Percentiles rank a stretch among this genome's conserved stretches.
Evolutionary conservation across 2,329 filamentous ascomycete species (phyloP).

Genomic region (Pseudohalonectria lignicola): DNA sequence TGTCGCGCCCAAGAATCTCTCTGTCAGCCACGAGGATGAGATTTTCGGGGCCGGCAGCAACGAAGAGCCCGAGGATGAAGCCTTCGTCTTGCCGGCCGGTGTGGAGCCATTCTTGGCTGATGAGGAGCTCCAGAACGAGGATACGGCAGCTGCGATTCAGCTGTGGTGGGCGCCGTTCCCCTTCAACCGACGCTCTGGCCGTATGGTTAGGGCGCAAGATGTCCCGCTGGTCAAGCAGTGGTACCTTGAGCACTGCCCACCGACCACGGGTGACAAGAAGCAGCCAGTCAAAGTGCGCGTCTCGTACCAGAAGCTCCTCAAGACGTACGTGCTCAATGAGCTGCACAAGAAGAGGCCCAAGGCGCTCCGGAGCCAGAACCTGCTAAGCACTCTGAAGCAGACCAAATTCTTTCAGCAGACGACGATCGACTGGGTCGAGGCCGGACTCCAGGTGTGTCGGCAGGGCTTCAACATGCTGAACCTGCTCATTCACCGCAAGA

Average conservation of each 20-base stretch:
- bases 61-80: constrained; percentile 64
- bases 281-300: constrained; percentile 96
- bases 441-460: constrained; percentile 92
- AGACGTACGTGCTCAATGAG: constrained; percentile 93
- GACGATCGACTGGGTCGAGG: constrained; percentile 98
- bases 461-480: constrained; percentile 99
- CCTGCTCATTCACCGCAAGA: constrained; percentile 93
- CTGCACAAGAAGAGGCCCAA: constrained; percentile 93
- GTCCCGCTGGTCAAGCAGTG: constrained; percentile 96
- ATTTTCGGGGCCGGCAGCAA: constrained; percentile 76
- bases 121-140: constrained; percentile 77
- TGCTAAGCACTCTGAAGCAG: constrained; percentile 80
- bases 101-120: constrained; percentile 83
- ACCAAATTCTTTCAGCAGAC: constrained; percentile 99
- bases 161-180: constrained; percentile 98
- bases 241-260: constrained; percentile 92
- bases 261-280: no score
- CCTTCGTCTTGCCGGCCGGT: constrained; percentile 70
- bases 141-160: constrained; percentile 83
- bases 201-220: constrained; percentile 94
- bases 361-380: constrained; percentile 86
- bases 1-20: constrained; percentile 89
- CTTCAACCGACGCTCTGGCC: constrained; percentile 86
- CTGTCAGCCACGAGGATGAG: constrained; percentile 83
- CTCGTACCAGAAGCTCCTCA: constrained; percentile 95